Conservation (phyloP, 2,329 filamentous ascomycete genomes). For the Ophiostoma australiae region DNA sequence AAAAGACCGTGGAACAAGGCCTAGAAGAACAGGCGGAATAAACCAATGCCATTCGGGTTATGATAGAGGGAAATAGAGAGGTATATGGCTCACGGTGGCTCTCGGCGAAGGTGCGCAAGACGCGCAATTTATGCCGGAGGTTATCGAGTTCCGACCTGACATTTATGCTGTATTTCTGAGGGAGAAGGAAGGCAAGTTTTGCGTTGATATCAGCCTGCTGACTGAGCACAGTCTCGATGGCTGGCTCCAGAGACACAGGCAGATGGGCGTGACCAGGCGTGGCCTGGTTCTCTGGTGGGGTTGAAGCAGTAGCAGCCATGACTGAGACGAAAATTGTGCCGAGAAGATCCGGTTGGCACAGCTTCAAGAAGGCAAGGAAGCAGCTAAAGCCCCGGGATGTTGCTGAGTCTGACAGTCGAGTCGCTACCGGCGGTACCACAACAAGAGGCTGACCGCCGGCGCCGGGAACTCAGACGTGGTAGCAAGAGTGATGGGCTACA, state of each 20-base stretch:
- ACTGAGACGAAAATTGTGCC: background rate
- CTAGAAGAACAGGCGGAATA: too few relatives aligned
- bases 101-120: constrained; percentile 46
- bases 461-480: background rate
- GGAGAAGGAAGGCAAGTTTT: constrained; percentile 45
- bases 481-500: background rate
- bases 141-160: constrained; percentile 49
- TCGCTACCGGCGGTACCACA: constrained; percentile 13
- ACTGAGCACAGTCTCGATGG: constrained; percentile 32
- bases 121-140: constrained; percentile 51
- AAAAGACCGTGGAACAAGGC: background rate
- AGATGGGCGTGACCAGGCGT: constrained; percentile 27
- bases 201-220: constrained; percentile 52
- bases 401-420: background rate
- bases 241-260: constrained; percentile 38
- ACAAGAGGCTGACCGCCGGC: constrained; percentile 14
- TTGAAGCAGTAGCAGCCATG: constrained; percentile 20
- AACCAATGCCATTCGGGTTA: background rate
- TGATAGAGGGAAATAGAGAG: background rate
- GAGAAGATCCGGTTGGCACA: background rate
- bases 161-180: constrained; percentile 45
- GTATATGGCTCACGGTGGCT: constrained; percentile 44
- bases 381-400: background rate
- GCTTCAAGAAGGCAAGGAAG: background rate
- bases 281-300: constrained; percentile 19